Evolutionary conservation across 2,329 filamentous ascomycete genomes (phyloP).

Genomic region (Exophiala sp.): DNA sequence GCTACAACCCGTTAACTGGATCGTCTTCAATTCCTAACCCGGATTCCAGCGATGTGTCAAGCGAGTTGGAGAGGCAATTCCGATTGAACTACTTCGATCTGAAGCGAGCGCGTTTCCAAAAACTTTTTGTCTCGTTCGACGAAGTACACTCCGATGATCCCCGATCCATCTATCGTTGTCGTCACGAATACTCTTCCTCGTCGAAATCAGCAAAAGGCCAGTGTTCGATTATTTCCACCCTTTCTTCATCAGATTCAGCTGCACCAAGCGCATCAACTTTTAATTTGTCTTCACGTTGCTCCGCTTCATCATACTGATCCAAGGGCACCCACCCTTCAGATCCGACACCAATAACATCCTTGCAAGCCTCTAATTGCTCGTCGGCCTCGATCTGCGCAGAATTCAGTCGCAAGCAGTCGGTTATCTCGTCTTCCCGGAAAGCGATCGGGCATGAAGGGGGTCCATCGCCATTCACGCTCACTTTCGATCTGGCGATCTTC

Average conservation of each 20-base stretch:
- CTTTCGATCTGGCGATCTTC: background rate
- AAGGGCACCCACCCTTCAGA: conserved; percentile 29
- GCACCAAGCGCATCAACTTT: conserved; percentile 24
- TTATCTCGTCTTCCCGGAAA: conserved; percentile 19
- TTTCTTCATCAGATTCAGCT: conserved; percentile 23
- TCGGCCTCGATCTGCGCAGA: conserved; percentile 25
- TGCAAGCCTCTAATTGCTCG: conserved; percentile 24
- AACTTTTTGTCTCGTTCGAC: too few relatives aligned
- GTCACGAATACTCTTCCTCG: conserved; percentile 13
- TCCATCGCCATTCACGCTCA: conserved; percentile 21
- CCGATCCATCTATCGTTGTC: too few relatives aligned
- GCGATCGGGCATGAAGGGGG: conserved; percentile 21
- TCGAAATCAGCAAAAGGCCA: conserved; percentile 24
- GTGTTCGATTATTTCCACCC: conserved; percentile 7
- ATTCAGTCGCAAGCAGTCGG: conserved; percentile 19
- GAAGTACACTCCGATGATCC: too few relatives aligned
- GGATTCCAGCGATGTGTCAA: too few relatives aligned
- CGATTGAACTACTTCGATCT: too few relatives aligned
- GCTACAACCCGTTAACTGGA: too few relatives aligned
- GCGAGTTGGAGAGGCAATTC: too few relatives aligned
- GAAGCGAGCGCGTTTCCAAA: too few relatives aligned
- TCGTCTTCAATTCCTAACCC: too few relatives aligned
- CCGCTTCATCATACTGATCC: conserved; percentile 26
- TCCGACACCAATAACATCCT: conserved; percentile 25
- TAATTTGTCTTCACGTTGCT: conserved; percentile 23